Percentiles rank a stretch among this genome's conserved stretches.
phyloP scores from a whole-genome alignment of 352 stramenopile genomes.

The Pythium oligandrum region DNA sequence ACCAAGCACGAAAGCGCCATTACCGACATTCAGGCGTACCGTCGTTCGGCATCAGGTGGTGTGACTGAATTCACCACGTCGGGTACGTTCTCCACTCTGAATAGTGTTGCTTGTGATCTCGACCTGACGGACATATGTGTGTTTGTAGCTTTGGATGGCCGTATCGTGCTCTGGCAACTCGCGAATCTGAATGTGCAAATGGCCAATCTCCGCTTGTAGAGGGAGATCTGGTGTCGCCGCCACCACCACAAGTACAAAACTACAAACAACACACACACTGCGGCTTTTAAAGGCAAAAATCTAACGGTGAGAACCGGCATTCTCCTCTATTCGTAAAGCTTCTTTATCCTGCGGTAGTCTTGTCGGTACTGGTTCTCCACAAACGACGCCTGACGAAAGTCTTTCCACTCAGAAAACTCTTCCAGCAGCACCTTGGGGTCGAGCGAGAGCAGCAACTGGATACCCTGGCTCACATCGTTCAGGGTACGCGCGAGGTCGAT shows the following conservation, averaged over 20 bases:
- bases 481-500: slow-evolving; percentile 89
- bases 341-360: slow-evolving; percentile 90
- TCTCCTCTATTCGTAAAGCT: slow-evolving; percentile 78
- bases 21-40: slow-evolving; percentile 75
- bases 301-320: too few relatives aligned
- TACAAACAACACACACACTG: too few relatives aligned
- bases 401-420: slow-evolving; percentile 81
- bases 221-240: too few relatives aligned
- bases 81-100: slow-evolving; percentile 28
- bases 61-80: slow-evolving; percentile 82
- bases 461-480: slow-evolving; percentile 90
- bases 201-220: slow-evolving; percentile 75
- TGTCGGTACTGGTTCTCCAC: slow-evolving; percentile 87
- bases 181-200: slow-evolving; percentile 69
- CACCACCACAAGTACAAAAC: neutral
- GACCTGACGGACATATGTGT: neutral
- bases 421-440: slow-evolving; percentile 81
- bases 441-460: slow-evolving; percentile 87
- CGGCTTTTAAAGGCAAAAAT: too few relatives aligned
- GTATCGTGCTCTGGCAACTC: slow-evolving; percentile 79
- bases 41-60: slow-evolving; percentile 36
- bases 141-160: slow-evolving; percentile 63
- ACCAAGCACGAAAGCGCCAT: slow-evolving; percentile 87
- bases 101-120: neutral
- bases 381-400: slow-evolving; percentile 84